phyloP scores from a whole-genome alignment of 305 asterid genomes.

The Andrographis paniculata region DNA sequence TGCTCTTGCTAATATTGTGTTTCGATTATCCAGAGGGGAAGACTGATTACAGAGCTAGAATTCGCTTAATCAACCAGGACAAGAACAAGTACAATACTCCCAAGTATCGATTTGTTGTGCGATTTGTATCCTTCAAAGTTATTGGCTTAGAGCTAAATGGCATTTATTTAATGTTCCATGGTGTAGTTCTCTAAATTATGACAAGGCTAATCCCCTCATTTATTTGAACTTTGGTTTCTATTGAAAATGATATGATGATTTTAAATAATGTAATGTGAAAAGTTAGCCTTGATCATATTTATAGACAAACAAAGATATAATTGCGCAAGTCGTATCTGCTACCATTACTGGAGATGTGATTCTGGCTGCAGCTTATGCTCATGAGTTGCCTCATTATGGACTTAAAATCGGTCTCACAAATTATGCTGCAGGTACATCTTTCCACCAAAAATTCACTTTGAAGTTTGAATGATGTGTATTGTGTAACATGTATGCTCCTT shows the following conservation, averaged over 20 bases:
- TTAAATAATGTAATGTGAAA: too few relatives aligned
- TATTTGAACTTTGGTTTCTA: too few relatives aligned
- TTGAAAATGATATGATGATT: too few relatives aligned
- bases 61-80: constrained; percentile 59
- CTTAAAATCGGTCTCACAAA: constrained; percentile 57
- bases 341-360: constrained; percentile 50
- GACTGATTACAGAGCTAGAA: constrained; percentile 68
- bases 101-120: constrained; percentile 51
- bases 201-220: too few relatives aligned
- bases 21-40: constrained; percentile 38
- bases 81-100: constrained; percentile 68
- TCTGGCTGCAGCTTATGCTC: constrained; percentile 49
- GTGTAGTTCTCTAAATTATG: too few relatives aligned
- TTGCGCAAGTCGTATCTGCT: constrained; percentile 50
- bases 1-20: neutral
- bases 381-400: constrained; percentile 52
- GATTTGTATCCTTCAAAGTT: constrained; percentile 53
- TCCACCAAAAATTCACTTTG: too few relatives aligned
- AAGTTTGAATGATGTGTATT: constrained; percentile 1
- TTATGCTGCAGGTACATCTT: constrained; percentile 56
- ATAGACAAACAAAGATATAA: constrained; percentile 52
- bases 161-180: too few relatives aligned
- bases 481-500: too few relatives aligned
- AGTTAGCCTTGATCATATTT: constrained; percentile 16
- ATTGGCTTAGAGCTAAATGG: too few relatives aligned